Evolutionary conservation across 805 yeast species (phyloP).

Genomic region (Yarrowia keelungensis): DNA sequence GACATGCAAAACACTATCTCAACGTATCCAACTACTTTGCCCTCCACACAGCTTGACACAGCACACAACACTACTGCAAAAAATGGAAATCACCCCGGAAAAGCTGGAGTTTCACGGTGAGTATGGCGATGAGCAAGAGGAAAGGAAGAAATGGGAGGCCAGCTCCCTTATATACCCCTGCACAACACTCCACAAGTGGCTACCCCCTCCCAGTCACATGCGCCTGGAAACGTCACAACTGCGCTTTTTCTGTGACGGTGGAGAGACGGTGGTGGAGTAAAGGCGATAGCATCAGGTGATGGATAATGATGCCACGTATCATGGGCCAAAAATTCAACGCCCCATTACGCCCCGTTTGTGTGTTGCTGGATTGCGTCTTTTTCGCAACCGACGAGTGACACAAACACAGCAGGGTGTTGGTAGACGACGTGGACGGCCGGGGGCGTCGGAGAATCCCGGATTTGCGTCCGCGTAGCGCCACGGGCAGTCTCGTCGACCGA

Average conservation of each 20-base stretch:
- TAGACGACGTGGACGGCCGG: too few species aligned
- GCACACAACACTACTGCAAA: conserved; percentile 40
- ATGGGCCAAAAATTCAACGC: too few species aligned
- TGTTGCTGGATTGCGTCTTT: conserved; percentile 18
- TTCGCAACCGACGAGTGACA: conserved; percentile 19
- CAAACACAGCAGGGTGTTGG: neutral
- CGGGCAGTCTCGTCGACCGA: neutral
- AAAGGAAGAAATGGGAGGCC: neutral
- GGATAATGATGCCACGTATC: too few species aligned
- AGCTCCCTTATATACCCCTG: neutral
- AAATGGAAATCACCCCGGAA: conserved; percentile 75
- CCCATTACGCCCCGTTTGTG: neutral
- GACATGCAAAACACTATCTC: conserved; percentile 35
- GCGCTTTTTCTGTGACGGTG: neutral
- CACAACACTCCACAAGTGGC: conserved; percentile 1
- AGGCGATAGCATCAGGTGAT: too few species aligned
- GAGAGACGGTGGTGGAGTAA: too few species aligned
- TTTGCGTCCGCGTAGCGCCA: neutral
- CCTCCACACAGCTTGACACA: conserved; percentile 31
- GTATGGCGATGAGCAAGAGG: conserved; percentile 46
- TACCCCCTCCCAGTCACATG: conserved; percentile 11
- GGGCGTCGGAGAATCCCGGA: too few species aligned
- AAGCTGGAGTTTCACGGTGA: conserved; percentile 78
- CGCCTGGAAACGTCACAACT: conserved; percentile 10
- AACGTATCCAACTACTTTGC: conserved; percentile 38